Evolutionary conservation across 768 basidiomycete species (phyloP).

Genomic region (Kwoniella mangroviensis): DNA sequence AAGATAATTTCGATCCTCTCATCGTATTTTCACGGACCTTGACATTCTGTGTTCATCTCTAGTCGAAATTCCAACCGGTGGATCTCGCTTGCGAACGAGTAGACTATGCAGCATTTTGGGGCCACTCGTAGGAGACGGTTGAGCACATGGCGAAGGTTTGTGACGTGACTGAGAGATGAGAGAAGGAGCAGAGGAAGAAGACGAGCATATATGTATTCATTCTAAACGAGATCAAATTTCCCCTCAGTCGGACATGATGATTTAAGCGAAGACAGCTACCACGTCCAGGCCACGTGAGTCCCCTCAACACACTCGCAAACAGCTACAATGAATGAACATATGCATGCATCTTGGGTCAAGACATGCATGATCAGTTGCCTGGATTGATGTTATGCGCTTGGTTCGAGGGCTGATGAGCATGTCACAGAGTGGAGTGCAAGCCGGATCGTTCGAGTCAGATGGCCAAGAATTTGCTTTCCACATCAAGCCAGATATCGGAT

Average conservation of each 20-base stretch:
- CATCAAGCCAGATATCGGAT: too few relatives aligned
- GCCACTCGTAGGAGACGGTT: neutral
- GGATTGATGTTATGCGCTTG: too few relatives aligned
- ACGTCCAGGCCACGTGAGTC: too few relatives aligned
- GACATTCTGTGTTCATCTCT: constrained; percentile 1
- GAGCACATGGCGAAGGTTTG: constrained; percentile 4
- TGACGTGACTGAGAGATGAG: neutral
- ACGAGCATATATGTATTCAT: neutral
- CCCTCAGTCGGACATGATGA: neutral
- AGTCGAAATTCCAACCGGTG: neutral
- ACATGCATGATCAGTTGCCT: too few relatives aligned
- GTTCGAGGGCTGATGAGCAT: too few relatives aligned
- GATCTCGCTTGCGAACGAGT: neutral
- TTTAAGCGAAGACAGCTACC: neutral
- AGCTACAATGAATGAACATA: too few relatives aligned
- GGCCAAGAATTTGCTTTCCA: too few relatives aligned
- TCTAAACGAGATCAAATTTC: neutral
- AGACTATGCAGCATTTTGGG: neutral
- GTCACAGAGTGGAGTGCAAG: too few relatives aligned
- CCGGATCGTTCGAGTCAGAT: too few relatives aligned
- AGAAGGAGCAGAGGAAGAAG: neutral
- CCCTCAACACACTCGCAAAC: too few relatives aligned
- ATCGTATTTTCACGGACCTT: constrained; percentile 31
- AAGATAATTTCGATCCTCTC: constrained; percentile 27
- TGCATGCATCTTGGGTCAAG: too few relatives aligned